Evolutionary conservation across 2,329 filamentous ascomycete species (phyloP), one percentile per base, ranked within the genome.

Genomic region (Cladophialophora carrionii): DNA sequence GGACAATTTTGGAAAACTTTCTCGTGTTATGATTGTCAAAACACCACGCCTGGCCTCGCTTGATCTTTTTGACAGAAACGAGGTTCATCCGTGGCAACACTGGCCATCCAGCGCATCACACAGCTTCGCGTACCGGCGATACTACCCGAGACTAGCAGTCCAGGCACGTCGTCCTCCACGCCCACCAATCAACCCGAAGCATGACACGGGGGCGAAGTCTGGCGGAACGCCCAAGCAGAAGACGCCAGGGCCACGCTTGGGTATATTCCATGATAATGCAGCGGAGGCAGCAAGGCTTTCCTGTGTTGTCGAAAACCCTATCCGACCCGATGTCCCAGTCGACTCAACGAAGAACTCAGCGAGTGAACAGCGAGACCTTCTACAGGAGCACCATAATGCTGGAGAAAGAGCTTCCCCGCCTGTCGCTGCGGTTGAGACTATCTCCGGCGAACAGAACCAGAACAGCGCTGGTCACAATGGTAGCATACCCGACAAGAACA

Each of bases 11-110:
- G 52, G 56, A 48, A 41, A 34, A n/a, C 37, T 22, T 34, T 68
- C 69, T 8, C 68, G 62, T 34, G 62, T 71, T 22, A 37, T 71
- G 61, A 66, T 70, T 14, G 34, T 72, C 20, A 64, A 61, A 57
- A 67, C 66, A 22, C 61, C 48, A 29, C 62, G 66, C 10, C 41
- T 70, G n/a, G 41, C 48, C n/a, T 68, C 73, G 17, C 57, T 81
- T 10, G 71, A 68, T 53, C 65, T 70, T 41, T 32, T 26, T 43
- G 62, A 72, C 29, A 48, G 69, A 49, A 53, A 14, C 4, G 37
- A 48, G 34, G 34, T 63, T 34, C 55, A 65, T 10, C 37, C 55
- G 3, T 69, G 65, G 37, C 68, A 66, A 8, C 67, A 69, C 56
- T 55, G 70, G 14, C 64, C 66, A 6, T 71, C 71, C 4, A 71